Evolutionary conservation across 2,329 filamentous ascomycete genomes (phyloP).

Genomic region (Colletotrichum viniferum): DNA sequence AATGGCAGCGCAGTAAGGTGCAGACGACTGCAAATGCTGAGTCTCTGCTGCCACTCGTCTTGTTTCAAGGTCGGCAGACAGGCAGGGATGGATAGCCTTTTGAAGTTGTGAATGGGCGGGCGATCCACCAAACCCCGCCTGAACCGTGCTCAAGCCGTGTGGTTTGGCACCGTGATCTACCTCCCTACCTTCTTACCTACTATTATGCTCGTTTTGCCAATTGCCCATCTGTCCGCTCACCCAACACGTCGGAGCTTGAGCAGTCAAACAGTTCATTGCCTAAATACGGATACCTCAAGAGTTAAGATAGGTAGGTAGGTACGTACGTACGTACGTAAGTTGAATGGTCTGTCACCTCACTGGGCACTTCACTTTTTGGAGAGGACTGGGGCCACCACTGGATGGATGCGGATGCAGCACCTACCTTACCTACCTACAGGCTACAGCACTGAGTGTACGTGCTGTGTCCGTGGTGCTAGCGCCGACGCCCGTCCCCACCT

Average conservation of each 20-base stretch:
- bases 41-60: not conserved
- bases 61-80: slow-evolving; percentile 1
- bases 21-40: not conserved
- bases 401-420: not conserved
- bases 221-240: not conserved
- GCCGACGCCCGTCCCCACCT: not conserved
- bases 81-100: not conserved
- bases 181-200: not conserved
- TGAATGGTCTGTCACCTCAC: not conserved
- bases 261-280: not conserved
- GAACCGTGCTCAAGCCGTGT: not conserved
- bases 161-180: not conserved
- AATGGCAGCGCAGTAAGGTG: not conserved
- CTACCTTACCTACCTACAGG: no score
- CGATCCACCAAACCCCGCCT: not conserved
- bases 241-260: not conserved
- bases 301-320: not conserved
- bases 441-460: no score
- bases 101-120: not conserved
- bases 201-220: not conserved
- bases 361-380: not conserved
- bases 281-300: not conserved
- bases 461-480: not conserved
- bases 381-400: not conserved
- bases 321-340: not conserved